Evolutionary conservation across 1,284 basidiomycete species (phyloP), one percentile per base, ranked within the genome.

Genomic region (Ceratobasidium sp.): DNA sequence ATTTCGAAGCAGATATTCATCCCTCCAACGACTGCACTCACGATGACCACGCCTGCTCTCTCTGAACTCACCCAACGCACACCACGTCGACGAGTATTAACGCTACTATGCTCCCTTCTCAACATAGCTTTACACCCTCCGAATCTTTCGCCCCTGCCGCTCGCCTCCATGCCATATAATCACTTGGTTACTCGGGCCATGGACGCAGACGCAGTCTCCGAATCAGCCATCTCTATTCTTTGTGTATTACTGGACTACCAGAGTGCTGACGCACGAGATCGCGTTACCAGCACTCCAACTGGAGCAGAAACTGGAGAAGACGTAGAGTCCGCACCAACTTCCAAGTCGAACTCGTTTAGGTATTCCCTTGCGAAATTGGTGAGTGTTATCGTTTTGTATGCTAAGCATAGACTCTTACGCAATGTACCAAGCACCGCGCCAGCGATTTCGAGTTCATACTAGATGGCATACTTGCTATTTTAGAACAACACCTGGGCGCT

Each of bases 301-400:
- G 63, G 37, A 22, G 56, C 37, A 24, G 73, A 71, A 43, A 22
- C 24, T 7, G 56, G 81, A 13, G 90, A 91, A 37, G 80, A 79
- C 6, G 82, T 85, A 75, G 81, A 79, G 14, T 83, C 82, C 3
- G 82, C 83, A 0, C 91, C 92, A 0, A 89, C 89, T 0, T 81
- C 86, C 22, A 89, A 90, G 77, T 92, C 92, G 16, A 98, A 98
- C 81, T 88, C 93, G 11, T 98, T 97, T 81, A 86, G 93, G 71
- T 95, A 93, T 82, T 97, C 96, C 81, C 81, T 97, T 63, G 91
- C 93, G 74, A 97, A 96, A 81, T 82, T 98, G 79, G 93, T 90
- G 77, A 80, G 89, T 83, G 24, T 16, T 64, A 37, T 76, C 74
- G 75, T 8, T 77, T 14, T 49, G 7, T 13, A 74, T 14, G 61